A percentile compares a stretch with the other conserved stretches of the same genome.
phyloP scores from a whole-genome alignment of 202 grass and related monocot genomes.

The Carex arenaria region DNA sequence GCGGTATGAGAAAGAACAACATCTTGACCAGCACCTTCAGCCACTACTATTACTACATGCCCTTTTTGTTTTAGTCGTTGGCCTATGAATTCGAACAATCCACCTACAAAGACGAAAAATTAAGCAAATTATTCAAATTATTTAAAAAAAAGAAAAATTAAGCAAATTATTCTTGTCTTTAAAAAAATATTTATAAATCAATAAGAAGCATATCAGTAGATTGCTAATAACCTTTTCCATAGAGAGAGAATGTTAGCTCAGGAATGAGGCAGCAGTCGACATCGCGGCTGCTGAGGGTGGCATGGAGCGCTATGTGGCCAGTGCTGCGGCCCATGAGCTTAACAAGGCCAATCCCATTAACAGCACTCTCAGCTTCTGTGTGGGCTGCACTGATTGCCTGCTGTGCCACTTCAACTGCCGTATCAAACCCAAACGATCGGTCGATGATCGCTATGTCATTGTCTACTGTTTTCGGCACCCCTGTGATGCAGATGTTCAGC shows the following conservation, averaged over 20 bases:
- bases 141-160: too few relatives aligned
- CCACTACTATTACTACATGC: constrained; percentile 69
- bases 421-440: constrained; percentile 88
- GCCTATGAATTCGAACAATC: constrained; percentile 69
- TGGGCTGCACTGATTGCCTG: constrained; percentile 71
- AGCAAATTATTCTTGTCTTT: background rate
- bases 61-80: constrained; percentile 57
- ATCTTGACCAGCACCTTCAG: constrained; percentile 83
- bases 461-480: constrained; percentile 82
- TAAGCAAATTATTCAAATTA: background rate
- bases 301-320: constrained; percentile 71
- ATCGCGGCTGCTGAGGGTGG: constrained; percentile 81
- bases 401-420: constrained; percentile 77
- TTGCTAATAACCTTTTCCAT: constrained; percentile 43
- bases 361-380: constrained; percentile 79
- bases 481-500: constrained; percentile 59
- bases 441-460: constrained; percentile 99
- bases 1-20: constrained; percentile 50
- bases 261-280: constrained; percentile 94
- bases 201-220: background rate
- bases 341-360: constrained; percentile 83
- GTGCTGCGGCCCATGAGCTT: constrained; percentile 96
- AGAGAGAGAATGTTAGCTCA: constrained; percentile 66
- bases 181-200: background rate
- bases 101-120: constrained; percentile 11